Percentiles rank a stretch among this genome's conserved stretches.
Evolutionary conservation across 352 stramenopile species (phyloP).

Genomic region (Phytophthora sojae): DNA sequence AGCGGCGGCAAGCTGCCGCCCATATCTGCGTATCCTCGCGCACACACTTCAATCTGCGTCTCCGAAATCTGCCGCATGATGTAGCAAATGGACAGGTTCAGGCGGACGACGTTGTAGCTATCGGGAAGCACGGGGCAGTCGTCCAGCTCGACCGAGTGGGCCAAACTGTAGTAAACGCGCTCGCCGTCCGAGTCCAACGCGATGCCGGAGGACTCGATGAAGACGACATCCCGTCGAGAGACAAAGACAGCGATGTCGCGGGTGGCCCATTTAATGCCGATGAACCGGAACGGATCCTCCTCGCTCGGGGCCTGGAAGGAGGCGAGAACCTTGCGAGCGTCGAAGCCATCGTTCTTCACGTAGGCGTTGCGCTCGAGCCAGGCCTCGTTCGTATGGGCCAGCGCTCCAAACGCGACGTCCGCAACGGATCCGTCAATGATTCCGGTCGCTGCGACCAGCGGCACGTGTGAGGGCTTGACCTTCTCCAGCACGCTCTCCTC

Average conservation of each 20-base stretch:
- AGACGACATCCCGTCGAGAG: constrained; percentile 51
- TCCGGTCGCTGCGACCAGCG: constrained; percentile 43
- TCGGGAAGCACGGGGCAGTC: constrained; percentile 34
- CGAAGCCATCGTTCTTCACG: constrained; percentile 53
- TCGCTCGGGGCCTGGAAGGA: constrained; percentile 48
- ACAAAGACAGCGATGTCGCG: constrained; percentile 44
- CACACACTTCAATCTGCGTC: constrained; percentile 56
- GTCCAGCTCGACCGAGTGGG: constrained; percentile 52
- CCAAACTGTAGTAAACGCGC: constrained; percentile 55
- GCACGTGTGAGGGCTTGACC: constrained; percentile 43
- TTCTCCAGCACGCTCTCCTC: constrained; percentile 51
- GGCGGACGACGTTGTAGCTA: constrained; percentile 47
- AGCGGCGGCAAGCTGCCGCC: constrained; percentile 44
- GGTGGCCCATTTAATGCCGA: constrained; percentile 59
- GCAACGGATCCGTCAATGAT: constrained; percentile 52
- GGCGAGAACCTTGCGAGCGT: constrained; percentile 46
- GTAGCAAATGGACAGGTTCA: constrained; percentile 61
- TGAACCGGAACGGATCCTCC: constrained; percentile 61
- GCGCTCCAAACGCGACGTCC: constrained; percentile 53
- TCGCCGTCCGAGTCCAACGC: constrained; percentile 49
- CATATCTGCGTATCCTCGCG: constrained; percentile 51
- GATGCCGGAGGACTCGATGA: constrained; percentile 57
- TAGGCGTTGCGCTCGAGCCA: constrained; percentile 54
- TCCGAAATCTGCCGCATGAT: constrained; percentile 51
- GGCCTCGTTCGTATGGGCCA: constrained; percentile 43